phyloP scores from a whole-genome alignment of 2,329 filamentous ascomycete species.

The Camillea tinctor region DNA sequence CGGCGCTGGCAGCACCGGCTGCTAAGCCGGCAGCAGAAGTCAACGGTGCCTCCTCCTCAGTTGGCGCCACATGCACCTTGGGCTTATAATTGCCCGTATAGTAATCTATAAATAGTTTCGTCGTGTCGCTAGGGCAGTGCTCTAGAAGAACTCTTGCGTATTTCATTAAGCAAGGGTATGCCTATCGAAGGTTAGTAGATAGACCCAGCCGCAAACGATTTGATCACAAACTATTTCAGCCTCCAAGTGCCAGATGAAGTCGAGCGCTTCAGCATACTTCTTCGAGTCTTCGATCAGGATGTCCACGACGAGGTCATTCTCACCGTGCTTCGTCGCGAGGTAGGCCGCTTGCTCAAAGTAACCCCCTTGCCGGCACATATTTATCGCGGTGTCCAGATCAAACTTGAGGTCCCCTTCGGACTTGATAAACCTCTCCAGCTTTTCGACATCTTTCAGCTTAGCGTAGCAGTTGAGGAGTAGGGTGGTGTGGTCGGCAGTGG shows the following conservation, averaged over 20 bases:
- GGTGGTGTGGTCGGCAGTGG: constrained; percentile 93
- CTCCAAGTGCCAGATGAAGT: constrained; percentile 88
- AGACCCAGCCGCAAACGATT: neutral
- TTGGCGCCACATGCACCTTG: constrained; percentile 55
- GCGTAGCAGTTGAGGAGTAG: constrained; percentile 95
- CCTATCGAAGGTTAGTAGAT: constrained; percentile 44
- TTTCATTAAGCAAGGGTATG: constrained; percentile 89
- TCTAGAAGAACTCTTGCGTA: constrained; percentile 90
- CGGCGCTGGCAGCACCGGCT: constrained; percentile 67
- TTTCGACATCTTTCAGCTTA: constrained; percentile 94
- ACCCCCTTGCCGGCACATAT: constrained; percentile 95
- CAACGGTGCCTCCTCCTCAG: constrained; percentile 37
- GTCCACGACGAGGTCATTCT: constrained; percentile 90
- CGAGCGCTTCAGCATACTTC: constrained; percentile 80
- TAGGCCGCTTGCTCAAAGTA: constrained; percentile 98
- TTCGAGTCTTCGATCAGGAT: constrained; percentile 96
- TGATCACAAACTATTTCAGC: constrained; percentile 63
- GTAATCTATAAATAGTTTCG: constrained; percentile 88
- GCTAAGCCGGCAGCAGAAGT: constrained; percentile 46
- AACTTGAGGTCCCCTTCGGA: constrained; percentile 93
- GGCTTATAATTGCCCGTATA: constrained; percentile 84
- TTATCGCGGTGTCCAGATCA: constrained; percentile 93
- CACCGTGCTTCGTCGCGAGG: constrained; percentile 88
- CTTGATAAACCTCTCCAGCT: constrained; percentile 95
- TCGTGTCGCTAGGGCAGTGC: constrained; percentile 79